Percentiles rank a stretch among this genome's conserved stretches.
These are phyloP conservation scores for Podospora comata DNA, from an alignment of 495 filamentous ascomycete genomes.

Conservation along the genomic window DNA sequence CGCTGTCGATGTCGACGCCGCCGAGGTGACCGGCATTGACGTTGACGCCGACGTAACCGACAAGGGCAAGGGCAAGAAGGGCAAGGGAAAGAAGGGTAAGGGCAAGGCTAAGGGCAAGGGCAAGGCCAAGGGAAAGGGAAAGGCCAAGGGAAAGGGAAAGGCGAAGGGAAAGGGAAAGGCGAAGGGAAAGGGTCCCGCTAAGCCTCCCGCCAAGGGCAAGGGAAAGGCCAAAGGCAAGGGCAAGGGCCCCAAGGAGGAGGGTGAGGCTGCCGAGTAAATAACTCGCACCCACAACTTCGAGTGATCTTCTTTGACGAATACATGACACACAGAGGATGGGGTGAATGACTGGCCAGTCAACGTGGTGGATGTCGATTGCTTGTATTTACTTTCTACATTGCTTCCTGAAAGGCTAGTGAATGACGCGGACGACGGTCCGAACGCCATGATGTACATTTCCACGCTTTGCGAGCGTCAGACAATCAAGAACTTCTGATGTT, in stretches of 20 bases:
- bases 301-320: not conserved
- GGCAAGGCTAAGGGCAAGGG: conserved; percentile 12
- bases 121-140: conserved; percentile 14
- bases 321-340: not conserved
- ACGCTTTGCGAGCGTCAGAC: not conserved
- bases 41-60: conserved; percentile 12
- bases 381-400: not conserved
- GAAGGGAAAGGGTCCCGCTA: not conserved
- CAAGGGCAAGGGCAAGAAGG: conserved; percentile 14
- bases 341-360: not conserved
- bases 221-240: conserved; percentile 14
- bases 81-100: conserved; percentile 17
- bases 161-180: not conserved
- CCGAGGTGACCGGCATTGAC: not conserved
- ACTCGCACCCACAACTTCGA: not conserved
- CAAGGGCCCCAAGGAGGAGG: conserved; percentile 1
- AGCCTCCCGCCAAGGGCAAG: conserved; percentile 11
- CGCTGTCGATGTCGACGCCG: conserved; percentile 1
- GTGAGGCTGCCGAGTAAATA: conserved; percentile 4
- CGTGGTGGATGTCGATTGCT: not conserved
- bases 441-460: not conserved
- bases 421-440: not conserved
- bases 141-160: conserved; percentile 12
- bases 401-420: not conserved
- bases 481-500: no score